Percentiles rank a stretch among this genome's conserved stretches.
Conservation (phyloP, 1,284 basidiomycete species). For the Pseudozyma sp. region DNA sequence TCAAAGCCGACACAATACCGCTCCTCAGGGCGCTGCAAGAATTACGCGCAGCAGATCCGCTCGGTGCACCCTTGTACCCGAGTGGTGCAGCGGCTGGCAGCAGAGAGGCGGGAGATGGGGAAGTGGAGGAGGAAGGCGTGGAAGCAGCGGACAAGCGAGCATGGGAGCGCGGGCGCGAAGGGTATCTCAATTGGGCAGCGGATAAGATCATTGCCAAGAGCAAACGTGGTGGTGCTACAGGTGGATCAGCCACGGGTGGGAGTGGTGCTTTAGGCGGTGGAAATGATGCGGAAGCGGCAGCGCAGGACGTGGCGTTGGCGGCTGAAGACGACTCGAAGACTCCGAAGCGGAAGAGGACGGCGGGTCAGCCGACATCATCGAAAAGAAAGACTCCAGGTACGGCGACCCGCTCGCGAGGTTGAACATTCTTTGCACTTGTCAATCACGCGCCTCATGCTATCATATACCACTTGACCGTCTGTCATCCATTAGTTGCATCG, state of each 20-base stretch:
- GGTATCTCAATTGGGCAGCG: constrained; percentile 63
- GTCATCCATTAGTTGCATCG: neutral
- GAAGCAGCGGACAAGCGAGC: constrained; percentile 22
- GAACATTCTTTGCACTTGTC: neutral
- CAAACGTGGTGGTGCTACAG: constrained; percentile 17
- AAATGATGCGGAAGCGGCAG: constrained; percentile 3
- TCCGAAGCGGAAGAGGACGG: constrained; percentile 31
- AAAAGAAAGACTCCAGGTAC: constrained; percentile 37
- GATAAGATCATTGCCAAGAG: constrained; percentile 55
- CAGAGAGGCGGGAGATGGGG: constrained; percentile 6
- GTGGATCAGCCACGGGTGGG: neutral
- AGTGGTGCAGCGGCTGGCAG: neutral
- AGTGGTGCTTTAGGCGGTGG: neutral
- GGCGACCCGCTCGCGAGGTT: constrained; percentile 15
- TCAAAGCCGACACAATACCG: constrained; percentile 43
- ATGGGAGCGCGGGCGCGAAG: constrained; percentile 59
- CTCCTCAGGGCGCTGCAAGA: constrained; percentile 45
- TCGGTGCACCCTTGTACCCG: constrained; percentile 46
- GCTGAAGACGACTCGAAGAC: constrained; percentile 30
- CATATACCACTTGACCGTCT: neutral
- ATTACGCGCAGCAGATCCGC: constrained; percentile 49
- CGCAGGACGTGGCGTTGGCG: neutral
- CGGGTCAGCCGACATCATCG: constrained; percentile 23
- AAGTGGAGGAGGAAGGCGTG: constrained; percentile 18
- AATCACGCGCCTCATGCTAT: neutral